Evolutionary conservation across 345 rosid genomes (phyloP).

Genomic region (Gossypium stocksii): DNA sequence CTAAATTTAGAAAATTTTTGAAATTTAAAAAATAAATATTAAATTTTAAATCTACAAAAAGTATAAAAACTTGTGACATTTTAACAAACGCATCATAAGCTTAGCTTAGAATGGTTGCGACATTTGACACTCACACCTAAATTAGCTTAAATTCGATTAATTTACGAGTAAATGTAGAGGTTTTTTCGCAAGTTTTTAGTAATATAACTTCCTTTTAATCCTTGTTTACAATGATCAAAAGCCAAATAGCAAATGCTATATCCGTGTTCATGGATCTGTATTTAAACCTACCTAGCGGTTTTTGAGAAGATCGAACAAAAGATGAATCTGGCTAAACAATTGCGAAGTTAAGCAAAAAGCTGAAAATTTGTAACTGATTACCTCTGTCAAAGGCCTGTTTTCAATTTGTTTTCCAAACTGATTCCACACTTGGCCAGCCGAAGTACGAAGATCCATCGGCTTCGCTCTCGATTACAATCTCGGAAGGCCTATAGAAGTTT

Average conservation of each 20-base stretch:
- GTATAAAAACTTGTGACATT: no score
- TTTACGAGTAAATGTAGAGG: background rate
- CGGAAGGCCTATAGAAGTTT: background rate
- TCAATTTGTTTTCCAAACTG: background rate
- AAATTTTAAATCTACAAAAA: no score
- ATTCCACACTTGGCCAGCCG: conserved; percentile 5
- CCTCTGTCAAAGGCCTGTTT: background rate
- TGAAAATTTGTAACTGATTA: background rate
- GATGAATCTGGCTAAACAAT: background rate
- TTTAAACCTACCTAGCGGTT: background rate
- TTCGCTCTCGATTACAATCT: conserved; percentile 1
- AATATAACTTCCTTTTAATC: background rate
- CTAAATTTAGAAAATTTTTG: no score
- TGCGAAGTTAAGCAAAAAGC: background rate
- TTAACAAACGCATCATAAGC: no score
- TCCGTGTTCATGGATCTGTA: background rate
- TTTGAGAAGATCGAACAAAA: background rate
- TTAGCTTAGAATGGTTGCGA: no score
- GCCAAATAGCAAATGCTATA: background rate
- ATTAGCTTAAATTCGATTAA: no score
- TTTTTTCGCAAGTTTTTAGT: background rate
- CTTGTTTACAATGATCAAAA: background rate
- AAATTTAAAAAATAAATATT: no score
- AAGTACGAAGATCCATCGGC: conserved; percentile 9
- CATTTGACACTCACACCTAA: no score